A percentile compares a stretch with the other conserved stretches of the same genome.
Conservation (phyloP, 768 basidiomycete genomes). For the Royoungia palumana region DNA sequence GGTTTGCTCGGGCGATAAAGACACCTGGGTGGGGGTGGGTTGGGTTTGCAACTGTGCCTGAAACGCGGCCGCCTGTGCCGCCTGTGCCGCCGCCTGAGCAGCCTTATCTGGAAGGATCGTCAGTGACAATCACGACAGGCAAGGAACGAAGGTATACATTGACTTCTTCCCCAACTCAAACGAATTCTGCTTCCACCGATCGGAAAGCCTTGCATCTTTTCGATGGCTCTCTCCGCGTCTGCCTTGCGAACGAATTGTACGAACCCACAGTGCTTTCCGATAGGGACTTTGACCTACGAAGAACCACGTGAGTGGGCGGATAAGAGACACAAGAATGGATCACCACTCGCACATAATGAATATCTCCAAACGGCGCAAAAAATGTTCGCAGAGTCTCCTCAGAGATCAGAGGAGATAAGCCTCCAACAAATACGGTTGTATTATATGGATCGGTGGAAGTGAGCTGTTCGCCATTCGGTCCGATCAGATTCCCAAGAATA, state of each 20-base stretch:
- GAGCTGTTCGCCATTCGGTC: slow-evolving; percentile 82
- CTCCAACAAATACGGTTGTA: slow-evolving; percentile 94
- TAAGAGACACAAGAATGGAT: neutral
- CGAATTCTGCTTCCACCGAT: slow-evolving; percentile 90
- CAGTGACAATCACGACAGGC: neutral
- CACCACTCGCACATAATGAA: slow-evolving; percentile 77
- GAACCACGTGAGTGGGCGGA: slow-evolving; percentile 1
- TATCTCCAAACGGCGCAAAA: slow-evolving; percentile 90
- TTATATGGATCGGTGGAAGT: slow-evolving; percentile 94
- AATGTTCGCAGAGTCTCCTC: slow-evolving; percentile 91
- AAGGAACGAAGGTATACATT: slow-evolving; percentile 49
- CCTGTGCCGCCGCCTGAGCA: slow-evolving; percentile 85
- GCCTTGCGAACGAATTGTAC: slow-evolving; percentile 92
- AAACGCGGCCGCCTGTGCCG: slow-evolving; percentile 70
- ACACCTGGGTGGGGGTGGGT: slow-evolving; percentile 20
- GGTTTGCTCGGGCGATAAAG: slow-evolving; percentile 60
- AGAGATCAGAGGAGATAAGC: slow-evolving; percentile 80
- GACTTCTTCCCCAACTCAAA: slow-evolving; percentile 90
- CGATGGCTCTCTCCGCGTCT: slow-evolving; percentile 89
- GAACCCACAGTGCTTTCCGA: slow-evolving; percentile 93
- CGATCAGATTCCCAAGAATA: slow-evolving; percentile 78
- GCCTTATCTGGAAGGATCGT: slow-evolving; percentile 64
- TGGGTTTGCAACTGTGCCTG: slow-evolving; percentile 42
- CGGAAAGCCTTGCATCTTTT: slow-evolving; percentile 96
- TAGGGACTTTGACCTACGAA: slow-evolving; percentile 87